Base-by-base conservation (phyloP, 768 basidiomycete species). In the Crepidotus variabilis region DNA sequence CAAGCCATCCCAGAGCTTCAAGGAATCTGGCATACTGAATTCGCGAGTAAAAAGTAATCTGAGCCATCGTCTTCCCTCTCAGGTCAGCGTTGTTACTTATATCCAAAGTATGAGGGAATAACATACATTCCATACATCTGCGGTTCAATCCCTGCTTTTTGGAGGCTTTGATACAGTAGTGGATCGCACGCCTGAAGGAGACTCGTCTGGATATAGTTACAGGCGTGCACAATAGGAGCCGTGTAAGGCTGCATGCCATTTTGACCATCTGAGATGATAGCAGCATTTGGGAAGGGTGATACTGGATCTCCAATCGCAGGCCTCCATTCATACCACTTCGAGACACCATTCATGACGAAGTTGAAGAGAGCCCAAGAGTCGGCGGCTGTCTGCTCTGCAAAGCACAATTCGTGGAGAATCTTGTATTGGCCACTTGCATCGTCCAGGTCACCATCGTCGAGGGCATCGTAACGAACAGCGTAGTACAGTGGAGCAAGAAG, bases 111-210 rank as follows among this genome's bases (percentile, higher is more conserved):
- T 52, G 52, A 55, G 58, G 18, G 55, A 21, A 57, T 32, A 10
- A 74, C 91, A 69, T 71, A 94, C 90, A 98, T 94, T 55, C 92
- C 94, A 73, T 94, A 99, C 18, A 98, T 90, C 68, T 98, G 97
- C 4, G 95, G 94, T 69, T 99, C 97, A 43, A 98, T 87, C 6
- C 90, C 90, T 36, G 85, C 81, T 34, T 79, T 80, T 61, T 92
- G 87, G 74, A 99, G 76, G 51, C 81, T 78, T 57, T 82, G 80
- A 78, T 86, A 88, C 20, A 98, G 73, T 45, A 83, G 69, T 16
- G 92, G 92, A 70, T 99, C 97, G 23, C 90, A 83, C 21, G 78
- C 78, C 67, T 85, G 85, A 18, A 98, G 77, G 13, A 90, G 72
- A 23, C 75, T 78, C 1, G 82, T 81, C 64, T 98, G 94, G 36